Conservation (phyloP, 2,329 filamentous ascomycete genomes). For the Neopestalotiopsis sp. region DNA sequence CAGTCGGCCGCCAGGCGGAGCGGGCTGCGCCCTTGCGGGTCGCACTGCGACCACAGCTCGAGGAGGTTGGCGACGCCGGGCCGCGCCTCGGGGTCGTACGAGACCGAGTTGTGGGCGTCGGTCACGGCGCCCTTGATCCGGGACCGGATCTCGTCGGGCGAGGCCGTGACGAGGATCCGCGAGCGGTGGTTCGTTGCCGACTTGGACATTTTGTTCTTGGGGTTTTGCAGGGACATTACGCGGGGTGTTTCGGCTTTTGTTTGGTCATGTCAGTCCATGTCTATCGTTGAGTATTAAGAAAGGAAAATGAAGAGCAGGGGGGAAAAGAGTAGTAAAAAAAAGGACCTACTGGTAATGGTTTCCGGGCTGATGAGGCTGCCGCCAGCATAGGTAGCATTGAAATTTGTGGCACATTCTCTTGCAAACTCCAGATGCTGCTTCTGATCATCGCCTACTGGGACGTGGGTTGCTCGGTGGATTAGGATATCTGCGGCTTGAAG, state of each 20-base stretch:
- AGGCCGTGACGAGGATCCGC: conserved; percentile 83
- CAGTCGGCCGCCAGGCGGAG: conserved; percentile 39
- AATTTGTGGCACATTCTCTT: conserved; percentile 82
- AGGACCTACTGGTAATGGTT: conserved; percentile 70
- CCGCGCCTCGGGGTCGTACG: conserved; percentile 71
- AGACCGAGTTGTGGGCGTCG: conserved; percentile 70
- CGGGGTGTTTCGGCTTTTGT: conserved; percentile 74
- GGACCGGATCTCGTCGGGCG: conserved; percentile 62
- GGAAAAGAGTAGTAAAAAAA: conserved; percentile 8
- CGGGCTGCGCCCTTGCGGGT: conserved; percentile 42
- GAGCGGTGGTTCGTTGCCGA: conserved; percentile 75
- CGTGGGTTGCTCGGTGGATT: conserved; percentile 88
- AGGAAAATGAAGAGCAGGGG: background rate
- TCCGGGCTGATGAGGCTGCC: conserved; percentile 69
- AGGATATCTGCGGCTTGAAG: conserved; percentile 94
- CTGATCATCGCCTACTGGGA: conserved; percentile 97
- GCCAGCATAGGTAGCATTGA: conserved; percentile 76
- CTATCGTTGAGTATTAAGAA: background rate
- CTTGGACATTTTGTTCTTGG: conserved; percentile 91
- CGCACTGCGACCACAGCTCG: conserved; percentile 77
- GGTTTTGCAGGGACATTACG: conserved; percentile 87
- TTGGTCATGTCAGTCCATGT: background rate
- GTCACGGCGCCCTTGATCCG: conserved; percentile 81
- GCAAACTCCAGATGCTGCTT: conserved; percentile 93
- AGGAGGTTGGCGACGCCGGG: conserved; percentile 91